phyloP scores from a whole-genome alignment of 495 filamentous ascomycete genomes.

The Cryomyces minteri region DNA sequence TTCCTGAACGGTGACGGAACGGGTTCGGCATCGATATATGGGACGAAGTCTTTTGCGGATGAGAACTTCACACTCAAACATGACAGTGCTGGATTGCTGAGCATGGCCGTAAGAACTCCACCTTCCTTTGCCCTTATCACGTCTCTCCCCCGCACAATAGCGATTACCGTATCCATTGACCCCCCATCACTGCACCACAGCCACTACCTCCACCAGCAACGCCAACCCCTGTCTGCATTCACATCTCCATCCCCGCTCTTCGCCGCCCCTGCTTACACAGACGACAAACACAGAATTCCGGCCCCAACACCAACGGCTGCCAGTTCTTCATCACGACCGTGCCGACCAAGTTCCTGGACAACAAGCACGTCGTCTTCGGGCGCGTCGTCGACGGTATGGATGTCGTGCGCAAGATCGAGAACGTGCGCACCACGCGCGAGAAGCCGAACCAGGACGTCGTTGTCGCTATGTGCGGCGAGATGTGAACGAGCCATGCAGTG shows the following conservation, averaged over 20 bases:
- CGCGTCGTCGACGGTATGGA: slow-evolving; percentile 83
- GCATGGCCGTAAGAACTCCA: slow-evolving; percentile 64
- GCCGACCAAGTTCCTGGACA: slow-evolving; percentile 72
- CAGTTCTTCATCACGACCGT: slow-evolving; percentile 96
- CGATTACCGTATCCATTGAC: slow-evolving; percentile 2
- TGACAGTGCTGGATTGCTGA: slow-evolving; percentile 58
- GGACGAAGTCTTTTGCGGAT: slow-evolving; percentile 60
- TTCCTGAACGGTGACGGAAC: slow-evolving; percentile 90
- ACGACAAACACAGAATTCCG: slow-evolving; percentile 47
- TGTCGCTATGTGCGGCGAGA: slow-evolving; percentile 63
- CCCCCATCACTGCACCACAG: no score
- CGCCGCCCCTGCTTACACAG: not conserved
- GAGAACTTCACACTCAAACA: slow-evolving; percentile 78
- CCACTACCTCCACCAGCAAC: no score
- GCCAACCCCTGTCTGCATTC: not conserved
- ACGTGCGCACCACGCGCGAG: slow-evolving; percentile 64
- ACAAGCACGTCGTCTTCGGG: slow-evolving; percentile 92
- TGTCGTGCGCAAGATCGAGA: slow-evolving; percentile 74
- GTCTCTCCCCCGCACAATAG: not conserved
- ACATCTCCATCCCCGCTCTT: not conserved
- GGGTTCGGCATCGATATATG: slow-evolving; percentile 75
- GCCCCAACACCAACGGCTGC: slow-evolving; percentile 82
- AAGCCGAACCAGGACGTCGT: slow-evolving; percentile 73
- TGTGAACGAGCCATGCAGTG: slow-evolving; percentile 11
- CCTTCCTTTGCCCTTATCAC: not conserved